Evolutionary conservation across 345 rosid genomes (phyloP).

Genomic region (Eucalyptus microcorys): DNA sequence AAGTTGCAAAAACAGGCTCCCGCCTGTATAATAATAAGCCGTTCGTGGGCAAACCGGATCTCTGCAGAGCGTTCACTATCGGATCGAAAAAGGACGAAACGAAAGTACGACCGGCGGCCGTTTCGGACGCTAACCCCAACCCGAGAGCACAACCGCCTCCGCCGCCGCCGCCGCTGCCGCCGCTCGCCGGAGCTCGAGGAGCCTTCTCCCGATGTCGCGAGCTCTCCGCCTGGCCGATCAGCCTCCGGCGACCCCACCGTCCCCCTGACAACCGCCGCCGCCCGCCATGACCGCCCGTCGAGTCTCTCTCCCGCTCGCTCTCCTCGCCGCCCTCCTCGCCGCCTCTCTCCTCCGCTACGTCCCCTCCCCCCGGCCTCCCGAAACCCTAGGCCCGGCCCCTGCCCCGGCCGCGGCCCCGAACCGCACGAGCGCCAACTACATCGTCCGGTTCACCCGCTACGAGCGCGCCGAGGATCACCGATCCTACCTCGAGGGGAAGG

Average conservation of each 20-base stretch:
- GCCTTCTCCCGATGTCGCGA: not conserved
- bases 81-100: not conserved
- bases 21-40: not conserved
- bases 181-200: not conserved
- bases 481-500: slow-evolving; percentile 36
- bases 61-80: not conserved
- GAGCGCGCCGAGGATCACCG: slow-evolving; percentile 39
- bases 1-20: not conserved
- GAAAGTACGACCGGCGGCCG: not conserved
- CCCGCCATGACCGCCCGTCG: not conserved
- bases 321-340: not conserved
- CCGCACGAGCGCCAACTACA: slow-evolving; percentile 18
- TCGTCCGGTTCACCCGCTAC: slow-evolving; percentile 76
- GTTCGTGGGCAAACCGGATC: not conserved
- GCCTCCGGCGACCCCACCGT: not conserved
- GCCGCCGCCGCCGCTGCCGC: not conserved
- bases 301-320: not conserved
- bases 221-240: not conserved
- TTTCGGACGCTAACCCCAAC: not conserved
- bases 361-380: slow-evolving; percentile 9
- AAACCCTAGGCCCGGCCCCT: not conserved
- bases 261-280: not conserved
- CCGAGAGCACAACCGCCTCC: not conserved
- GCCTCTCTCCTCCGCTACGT: slow-evolving; percentile 6
- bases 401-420: slow-evolving; percentile 1